These are phyloP conservation scores for Toxoplasma gondii DNA, from an alignment of 169 alveolate genomes.

Conservation along the genomic window DNA sequence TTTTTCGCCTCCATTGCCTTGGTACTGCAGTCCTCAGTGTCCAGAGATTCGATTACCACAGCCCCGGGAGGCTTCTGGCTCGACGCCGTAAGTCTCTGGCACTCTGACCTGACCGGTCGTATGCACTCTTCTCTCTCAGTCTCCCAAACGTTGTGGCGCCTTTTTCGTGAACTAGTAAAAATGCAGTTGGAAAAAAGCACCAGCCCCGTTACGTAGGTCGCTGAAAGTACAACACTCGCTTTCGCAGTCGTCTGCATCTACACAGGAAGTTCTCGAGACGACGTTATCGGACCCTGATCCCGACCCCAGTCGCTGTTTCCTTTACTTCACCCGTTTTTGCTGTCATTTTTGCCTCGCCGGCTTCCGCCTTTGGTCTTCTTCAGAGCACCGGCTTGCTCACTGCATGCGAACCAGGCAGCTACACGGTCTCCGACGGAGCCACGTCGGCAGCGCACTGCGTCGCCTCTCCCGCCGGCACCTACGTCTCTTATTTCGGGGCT, in stretches of 20 bases:
- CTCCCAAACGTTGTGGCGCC: too few relatives aligned
- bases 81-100: not conserved
- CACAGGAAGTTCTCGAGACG: too few relatives aligned
- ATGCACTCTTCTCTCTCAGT: not conserved
- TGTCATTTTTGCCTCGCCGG: not conserved
- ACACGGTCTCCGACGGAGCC: not conserved
- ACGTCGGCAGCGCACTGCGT: not conserved
- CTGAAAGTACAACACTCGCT: too few relatives aligned
- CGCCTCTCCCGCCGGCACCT: not conserved
- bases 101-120: not conserved
- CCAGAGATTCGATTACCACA: not conserved
- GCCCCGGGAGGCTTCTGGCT: conserved; percentile 5
- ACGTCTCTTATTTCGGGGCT: not conserved
- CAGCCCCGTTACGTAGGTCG: too few relatives aligned
- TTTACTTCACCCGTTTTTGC: not conserved
- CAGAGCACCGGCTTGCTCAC: not conserved
- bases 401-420: not conserved
- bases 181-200: too few relatives aligned
- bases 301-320: too few relatives aligned
- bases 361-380: not conserved
- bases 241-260: too few relatives aligned
- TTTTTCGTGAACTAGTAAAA: too few relatives aligned
- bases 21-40: not conserved
- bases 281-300: too few relatives aligned
- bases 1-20: too few relatives aligned